Evolutionary conservation across 1,284 basidiomycete genomes (phyloP), one percentile per base, ranked within the genome.

Genomic region (Leucoagaricus sp.): DNA sequence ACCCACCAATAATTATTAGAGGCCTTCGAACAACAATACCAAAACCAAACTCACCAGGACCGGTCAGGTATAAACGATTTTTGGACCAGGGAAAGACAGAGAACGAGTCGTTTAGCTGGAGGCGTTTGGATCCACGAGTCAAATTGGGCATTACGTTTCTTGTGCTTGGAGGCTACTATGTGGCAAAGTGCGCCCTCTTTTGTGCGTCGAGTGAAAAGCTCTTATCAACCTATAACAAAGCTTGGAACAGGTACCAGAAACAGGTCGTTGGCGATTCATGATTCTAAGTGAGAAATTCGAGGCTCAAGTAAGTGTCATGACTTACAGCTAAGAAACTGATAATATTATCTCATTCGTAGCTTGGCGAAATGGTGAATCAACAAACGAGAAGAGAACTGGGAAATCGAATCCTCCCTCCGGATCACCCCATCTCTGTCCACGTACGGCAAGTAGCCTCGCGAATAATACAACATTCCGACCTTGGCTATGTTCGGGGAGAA

Each of bases 241-340:
- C 65, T 75, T 93, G 17, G 93, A 95, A 66, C 79, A 83, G 64
- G 89, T 92, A 0, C 87, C 89, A 4, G 86, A 93, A 65, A 95
- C 93, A 0, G 93, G 93, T 0, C 72, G 94, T 56, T 87, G 86
- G 80, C 73, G 94, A 19, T 95, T 94, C 68, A 96, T 96, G 81
- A 87, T 89, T 65, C 80, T 89, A 6, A 81, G 80, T 36, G 79
- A 80, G 0, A 74, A 77, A 53, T 72, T 72, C 44, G 93, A 96
- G 71, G 75, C 79, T 3, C 68, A 65, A 61, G 81, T 81, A 54
- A 34, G 74, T n/a, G n/a, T n/a, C n/a, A n/a, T n/a, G n/a, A n/a
- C n/a, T n/a, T n/a, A n/a, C n/a, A n/a, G n/a, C n/a, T n/a, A n/a
- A n/a, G n/a, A n/a, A n/a, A n/a, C n/a, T n/a, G n/a, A n/a, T n/a